phyloP scores from a whole-genome alignment of 257 asterid species.

The Striga asiatica region DNA sequence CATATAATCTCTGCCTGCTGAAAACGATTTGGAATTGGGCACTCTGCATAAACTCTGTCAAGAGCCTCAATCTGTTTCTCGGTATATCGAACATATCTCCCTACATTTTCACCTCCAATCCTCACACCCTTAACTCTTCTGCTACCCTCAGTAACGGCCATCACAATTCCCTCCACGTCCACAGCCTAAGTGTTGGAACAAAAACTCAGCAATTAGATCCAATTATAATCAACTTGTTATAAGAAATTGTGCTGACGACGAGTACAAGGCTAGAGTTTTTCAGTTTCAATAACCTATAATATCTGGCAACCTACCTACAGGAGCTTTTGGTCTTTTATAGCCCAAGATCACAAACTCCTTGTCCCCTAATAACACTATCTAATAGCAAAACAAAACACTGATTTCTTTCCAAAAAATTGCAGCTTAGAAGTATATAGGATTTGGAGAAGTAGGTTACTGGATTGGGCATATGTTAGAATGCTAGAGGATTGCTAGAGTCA shows the following conservation, averaged over 20 bases:
- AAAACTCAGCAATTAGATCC: too few species aligned
- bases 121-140: slow-evolving; percentile 10
- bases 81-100: slow-evolving; percentile 26
- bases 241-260: not conserved
- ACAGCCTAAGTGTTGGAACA: too few species aligned
- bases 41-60: slow-evolving; percentile 29
- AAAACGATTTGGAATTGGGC: slow-evolving; percentile 25
- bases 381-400: too few species aligned
- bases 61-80: slow-evolving; percentile 34
- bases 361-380: too few species aligned
- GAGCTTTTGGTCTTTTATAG: not conserved
- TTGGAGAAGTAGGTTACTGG: not conserved
- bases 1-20: slow-evolving; percentile 21
- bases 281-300: not conserved
- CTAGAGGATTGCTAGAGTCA: slow-evolving; percentile 11
- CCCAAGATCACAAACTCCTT: not conserved
- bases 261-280: not conserved
- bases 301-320: not conserved
- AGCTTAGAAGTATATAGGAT: not conserved
- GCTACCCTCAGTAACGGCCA: slow-evolving; percentile 12
- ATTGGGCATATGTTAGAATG: slow-evolving; percentile 6
- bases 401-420: not conserved
- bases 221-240: not conserved
- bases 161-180: not conserved
- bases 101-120: slow-evolving; percentile 20